Base-by-base conservation (phyloP, 306 rosid genomes). In the Argentina anserina region DNA sequence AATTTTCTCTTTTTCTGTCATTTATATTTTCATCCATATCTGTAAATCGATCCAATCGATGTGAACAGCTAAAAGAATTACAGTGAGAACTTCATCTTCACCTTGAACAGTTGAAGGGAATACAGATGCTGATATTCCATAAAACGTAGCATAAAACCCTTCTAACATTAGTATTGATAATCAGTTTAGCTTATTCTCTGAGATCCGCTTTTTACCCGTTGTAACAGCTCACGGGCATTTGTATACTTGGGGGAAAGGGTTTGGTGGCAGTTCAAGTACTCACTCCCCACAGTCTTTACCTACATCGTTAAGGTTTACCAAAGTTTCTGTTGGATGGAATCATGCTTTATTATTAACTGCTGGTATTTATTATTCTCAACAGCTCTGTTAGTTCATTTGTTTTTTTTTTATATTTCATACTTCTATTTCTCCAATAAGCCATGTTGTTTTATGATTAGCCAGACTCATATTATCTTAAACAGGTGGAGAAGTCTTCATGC, bases 221-320 rank as follows among this genome's bases (percentile, higher is more conserved):
- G 49, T 53, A 59, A 65, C 72, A 94, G 97, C 74, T 71, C 88
- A 85, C 77, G 97, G 99, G 25, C 79, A 71, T 71, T 77, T 91
- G 81, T 88, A 81, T 86, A 84, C 88, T 52, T 94, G 96, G 99
- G 99, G 99, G 76, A 89, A 94, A 85, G 96, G 95, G 69, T 89
- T 91, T 71, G 71, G 80, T 46, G 88, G 88, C 68, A 79, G 52
- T 49, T 81, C 88, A 40, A 92, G 86, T 76, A 76, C 78, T 84
- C 78, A 77, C 64, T 41, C 80, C 76, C 89, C 99, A 12, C 84
- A 64, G 52, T 36, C 33, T 65, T 67, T 88, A 63, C 74, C 78
- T 70, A 74, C 86, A 29, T 58, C 81, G 0, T 65, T 50, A 65
- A 42, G 47, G 23, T 85, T 88, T 81, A 56, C 82, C 61, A 74